Percentiles rank a stretch among this genome's conserved stretches.
These are phyloP conservation scores for Suillus discolor DNA, from an alignment of 768 basidiomycete species.

Conservation along the genomic window DNA sequence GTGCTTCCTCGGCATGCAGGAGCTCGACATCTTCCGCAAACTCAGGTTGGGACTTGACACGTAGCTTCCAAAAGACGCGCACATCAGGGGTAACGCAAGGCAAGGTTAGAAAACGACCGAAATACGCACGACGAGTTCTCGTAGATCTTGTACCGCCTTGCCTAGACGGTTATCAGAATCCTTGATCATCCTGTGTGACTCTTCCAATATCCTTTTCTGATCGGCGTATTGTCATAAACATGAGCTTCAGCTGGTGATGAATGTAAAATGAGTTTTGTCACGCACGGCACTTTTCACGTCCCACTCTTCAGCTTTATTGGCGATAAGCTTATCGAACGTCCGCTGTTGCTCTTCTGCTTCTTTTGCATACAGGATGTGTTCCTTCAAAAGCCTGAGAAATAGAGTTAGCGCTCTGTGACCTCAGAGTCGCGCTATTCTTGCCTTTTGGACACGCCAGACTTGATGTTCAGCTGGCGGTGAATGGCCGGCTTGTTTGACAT, in stretches of 20 bases:
- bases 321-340: slow-evolving; percentile 63
- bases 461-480: slow-evolving; percentile 77
- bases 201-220: slow-evolving; percentile 70
- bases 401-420: background rate
- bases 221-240: slow-evolving; percentile 9
- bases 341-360: slow-evolving; percentile 62
- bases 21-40: slow-evolving; percentile 43
- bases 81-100: slow-evolving; percentile 11
- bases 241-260: slow-evolving; percentile 7
- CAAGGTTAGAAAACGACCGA: slow-evolving; percentile 19
- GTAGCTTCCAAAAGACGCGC: slow-evolving; percentile 24
- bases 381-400: slow-evolving; percentile 60
- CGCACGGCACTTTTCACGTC: slow-evolving; percentile 75
- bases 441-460: slow-evolving; percentile 44
- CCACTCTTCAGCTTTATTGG: slow-evolving; percentile 70
- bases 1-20: slow-evolving; percentile 56
- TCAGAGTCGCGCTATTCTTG: slow-evolving; percentile 1
- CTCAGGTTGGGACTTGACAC: slow-evolving; percentile 28
- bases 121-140: slow-evolving; percentile 65
- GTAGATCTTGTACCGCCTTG: slow-evolving; percentile 63
- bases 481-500: slow-evolving; percentile 34
- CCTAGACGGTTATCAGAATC: slow-evolving; percentile 66
- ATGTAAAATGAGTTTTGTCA: slow-evolving; percentile 14
- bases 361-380: slow-evolving; percentile 62
- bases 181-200: slow-evolving; percentile 79